Conservation (phyloP, 73 alveolate species). For the Paramecium sexaurelia region DNA sequence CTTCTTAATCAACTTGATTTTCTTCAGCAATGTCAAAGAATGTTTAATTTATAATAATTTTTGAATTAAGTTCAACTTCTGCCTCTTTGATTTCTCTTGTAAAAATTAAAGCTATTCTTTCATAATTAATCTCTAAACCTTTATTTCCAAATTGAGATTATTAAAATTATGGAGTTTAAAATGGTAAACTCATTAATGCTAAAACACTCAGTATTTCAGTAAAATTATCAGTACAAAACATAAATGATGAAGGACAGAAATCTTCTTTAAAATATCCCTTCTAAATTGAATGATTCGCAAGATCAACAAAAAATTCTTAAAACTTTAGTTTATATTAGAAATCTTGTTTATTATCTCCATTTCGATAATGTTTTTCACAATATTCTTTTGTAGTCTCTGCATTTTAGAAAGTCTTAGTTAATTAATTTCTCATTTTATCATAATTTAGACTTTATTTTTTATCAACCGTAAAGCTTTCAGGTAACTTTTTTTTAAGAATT, state of each 20-base stretch:
- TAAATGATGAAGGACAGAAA: slow-evolving; percentile 78
- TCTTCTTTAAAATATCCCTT: slow-evolving; percentile 63
- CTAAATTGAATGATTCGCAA: slow-evolving; percentile 77
- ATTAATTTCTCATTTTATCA: slow-evolving; percentile 31
- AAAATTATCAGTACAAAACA: slow-evolving; percentile 66
- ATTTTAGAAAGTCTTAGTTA: slow-evolving; percentile 68
- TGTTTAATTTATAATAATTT: slow-evolving; percentile 84
- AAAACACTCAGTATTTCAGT: slow-evolving; percentile 75
- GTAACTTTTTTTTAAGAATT: too few species aligned
- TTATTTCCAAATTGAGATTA: slow-evolving; percentile 74
- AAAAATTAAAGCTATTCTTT: slow-evolving; percentile 74
- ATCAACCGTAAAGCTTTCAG: too few species aligned
- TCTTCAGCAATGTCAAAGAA: slow-evolving; percentile 72
- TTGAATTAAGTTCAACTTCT: slow-evolving; percentile 73
- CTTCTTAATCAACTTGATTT: slow-evolving; percentile 37
- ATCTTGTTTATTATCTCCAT: not conserved
- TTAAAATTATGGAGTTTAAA: slow-evolving; percentile 72
- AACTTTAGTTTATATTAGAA: not conserved
- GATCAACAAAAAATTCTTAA: slow-evolving; percentile 81
- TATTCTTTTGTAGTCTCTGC: slow-evolving; percentile 84
- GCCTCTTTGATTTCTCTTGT: slow-evolving; percentile 89
- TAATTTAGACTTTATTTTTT: not conserved
- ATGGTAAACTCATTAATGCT: slow-evolving; percentile 87
- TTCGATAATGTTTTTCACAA: slow-evolving; percentile 87
- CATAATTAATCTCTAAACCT: slow-evolving; percentile 75